Evolutionary conservation across 2,329 filamentous ascomycete genomes (phyloP), one percentile per base, ranked within the genome.

Genomic region (Monilinia laxa): DNA sequence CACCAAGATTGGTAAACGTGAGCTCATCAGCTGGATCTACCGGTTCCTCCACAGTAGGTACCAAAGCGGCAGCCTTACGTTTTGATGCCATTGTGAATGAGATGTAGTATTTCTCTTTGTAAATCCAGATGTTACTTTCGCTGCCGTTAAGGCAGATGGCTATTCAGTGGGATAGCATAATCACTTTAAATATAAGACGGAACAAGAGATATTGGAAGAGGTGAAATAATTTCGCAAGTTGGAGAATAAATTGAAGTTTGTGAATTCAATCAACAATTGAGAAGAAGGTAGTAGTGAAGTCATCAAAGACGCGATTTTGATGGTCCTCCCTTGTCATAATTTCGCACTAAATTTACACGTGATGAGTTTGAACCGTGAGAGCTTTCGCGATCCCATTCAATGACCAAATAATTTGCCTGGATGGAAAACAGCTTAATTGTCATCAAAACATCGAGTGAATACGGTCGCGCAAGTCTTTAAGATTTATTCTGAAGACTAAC

Each of bases 11-110:
- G 65, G 97, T 85, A 75, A 99, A 99, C 81, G 93, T 91, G 67
- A 99, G 86, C 82, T 98, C 93, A 76, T 99, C 95, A 1, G 93
- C 87, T 5, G 95, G 93, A 74, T 98, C 94, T 67, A 96, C 90
- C 0, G 93, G 92, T 75, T 97, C 93, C 67, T 97, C 92, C 53
- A 88, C 85, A 18, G 79, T 80, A 6, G 82, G 78, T 64, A 87
- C 86, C 84, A 96, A 90, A 12, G 90, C 90, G 67, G 87, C 85
- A 58, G 90, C 90, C 79, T 97, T 97, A 75, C 94, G 88, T 80
- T 98, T 98, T 65, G 92, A 88, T n/a, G 94, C 90, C 94, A 98
- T 98, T n/a, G 56, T 71, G 67, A 56, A 38, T 28, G 6, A 35
- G 18, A 42, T 53, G 25, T 40, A 23, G 10, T 31, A 42, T 59